A percentile compares a stretch with the other conserved stretches of the same genome.
phyloP scores from a whole-genome alignment of 352 stramenopile genomes.

The Phytophthora cryptogea region DNA sequence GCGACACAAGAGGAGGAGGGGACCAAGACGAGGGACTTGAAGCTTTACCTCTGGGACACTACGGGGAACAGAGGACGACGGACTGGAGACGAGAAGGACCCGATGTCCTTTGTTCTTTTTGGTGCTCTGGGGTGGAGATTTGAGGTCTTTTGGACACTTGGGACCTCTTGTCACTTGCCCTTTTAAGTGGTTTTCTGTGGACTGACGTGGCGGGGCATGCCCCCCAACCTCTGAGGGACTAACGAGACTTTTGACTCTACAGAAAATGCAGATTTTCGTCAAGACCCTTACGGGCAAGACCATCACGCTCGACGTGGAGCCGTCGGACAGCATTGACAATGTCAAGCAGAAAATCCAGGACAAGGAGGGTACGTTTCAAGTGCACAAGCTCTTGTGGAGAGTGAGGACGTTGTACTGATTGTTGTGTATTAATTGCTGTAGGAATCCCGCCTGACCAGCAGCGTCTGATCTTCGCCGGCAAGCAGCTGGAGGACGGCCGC shows the following conservation, averaged over 20 bases:
- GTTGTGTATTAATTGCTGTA: constrained; percentile 15
- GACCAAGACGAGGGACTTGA: background rate
- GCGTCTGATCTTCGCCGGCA: constrained; percentile 99
- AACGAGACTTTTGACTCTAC: constrained; percentile 29
- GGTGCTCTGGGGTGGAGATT: background rate
- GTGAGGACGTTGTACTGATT: constrained; percentile 1
- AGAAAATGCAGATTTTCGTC: constrained; percentile 96
- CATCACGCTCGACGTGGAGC: constrained; percentile 99
- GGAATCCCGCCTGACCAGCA: constrained; percentile 99
- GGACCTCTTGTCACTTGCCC: background rate
- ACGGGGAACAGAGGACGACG: background rate
- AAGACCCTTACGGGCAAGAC: constrained; percentile 98
- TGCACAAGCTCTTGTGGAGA: background rate
- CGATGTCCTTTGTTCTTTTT: background rate
- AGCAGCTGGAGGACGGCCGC: constrained; percentile 98
- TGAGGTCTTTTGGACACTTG: background rate
- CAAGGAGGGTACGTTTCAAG: constrained; percentile 94
- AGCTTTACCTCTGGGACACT: background rate
- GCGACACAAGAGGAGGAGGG: background rate
- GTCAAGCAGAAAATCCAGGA: constrained; percentile 99
- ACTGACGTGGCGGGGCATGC: constrained; percentile 18
- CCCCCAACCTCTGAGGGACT: constrained; percentile 8
- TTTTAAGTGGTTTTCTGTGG: constrained; percentile 9
- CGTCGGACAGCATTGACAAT: constrained; percentile 99
- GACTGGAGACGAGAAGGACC: background rate